Conservation (phyloP, 2,329 filamentous ascomycete genomes). For the Aphanoascus verrucosus region DNA sequence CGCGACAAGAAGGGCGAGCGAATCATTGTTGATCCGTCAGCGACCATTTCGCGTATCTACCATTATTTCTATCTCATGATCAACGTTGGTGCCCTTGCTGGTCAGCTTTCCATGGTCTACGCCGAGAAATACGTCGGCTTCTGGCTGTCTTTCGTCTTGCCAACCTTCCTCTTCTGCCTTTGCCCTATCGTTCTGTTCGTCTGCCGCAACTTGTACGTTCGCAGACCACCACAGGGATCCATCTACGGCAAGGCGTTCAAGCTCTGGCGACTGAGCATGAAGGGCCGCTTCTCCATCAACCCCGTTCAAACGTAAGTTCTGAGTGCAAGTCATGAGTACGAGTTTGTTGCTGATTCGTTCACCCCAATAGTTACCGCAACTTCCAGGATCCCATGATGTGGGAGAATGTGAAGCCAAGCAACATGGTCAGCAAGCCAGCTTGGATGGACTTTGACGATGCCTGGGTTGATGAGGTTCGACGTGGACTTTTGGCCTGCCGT, state of each 20-base stretch:
- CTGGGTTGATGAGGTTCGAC: slow-evolving; percentile 68
- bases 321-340: background rate
- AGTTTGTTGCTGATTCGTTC: background rate
- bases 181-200: slow-evolving; percentile 52
- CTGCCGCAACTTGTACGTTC: slow-evolving; percentile 53
- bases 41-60: slow-evolving; percentile 58
- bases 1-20: slow-evolving; percentile 50
- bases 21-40: slow-evolving; percentile 59
- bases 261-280: slow-evolving; percentile 51
- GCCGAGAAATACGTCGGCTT: slow-evolving; percentile 67
- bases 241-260: slow-evolving; percentile 57
- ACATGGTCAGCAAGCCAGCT: slow-evolving; percentile 47
- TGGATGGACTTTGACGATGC: slow-evolving; percentile 80
- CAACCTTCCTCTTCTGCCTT: slow-evolving; percentile 53
- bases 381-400: slow-evolving; percentile 51
- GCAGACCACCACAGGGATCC: slow-evolving; percentile 58
- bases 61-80: slow-evolving; percentile 62
- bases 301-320: slow-evolving; percentile 45
- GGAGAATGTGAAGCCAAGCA: slow-evolving; percentile 58
- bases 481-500: slow-evolving; percentile 57
- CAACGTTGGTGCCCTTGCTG: slow-evolving; percentile 54
- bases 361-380: slow-evolving; percentile 26
- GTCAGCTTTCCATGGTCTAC: slow-evolving; percentile 59
- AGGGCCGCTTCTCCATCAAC: slow-evolving; percentile 53
- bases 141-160: slow-evolving; percentile 60